These are phyloP conservation scores for Letharia lupina DNA, from an alignment of 495 filamentous ascomycete species.

Conservation along the genomic window DNA sequence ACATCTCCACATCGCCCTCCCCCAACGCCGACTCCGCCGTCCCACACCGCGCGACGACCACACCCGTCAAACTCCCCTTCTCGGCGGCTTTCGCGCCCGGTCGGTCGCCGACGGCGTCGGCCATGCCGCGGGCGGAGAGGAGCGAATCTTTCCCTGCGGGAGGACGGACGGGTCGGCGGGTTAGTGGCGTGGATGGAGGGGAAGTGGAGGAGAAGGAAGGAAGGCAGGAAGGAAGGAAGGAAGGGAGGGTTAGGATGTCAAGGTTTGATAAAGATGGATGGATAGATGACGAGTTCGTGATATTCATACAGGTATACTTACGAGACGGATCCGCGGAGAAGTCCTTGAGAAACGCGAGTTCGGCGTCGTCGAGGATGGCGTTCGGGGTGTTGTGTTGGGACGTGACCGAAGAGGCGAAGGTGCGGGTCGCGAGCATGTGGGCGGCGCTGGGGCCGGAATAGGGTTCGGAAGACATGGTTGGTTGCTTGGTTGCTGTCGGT, in stretches of 20 bases:
- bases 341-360: neutral
- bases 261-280: too few relatives aligned
- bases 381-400: neutral
- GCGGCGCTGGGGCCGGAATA: neutral
- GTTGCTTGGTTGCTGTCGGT: neutral
- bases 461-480: neutral
- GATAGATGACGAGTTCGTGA: too few relatives aligned
- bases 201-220: too few relatives aligned
- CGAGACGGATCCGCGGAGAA: neutral
- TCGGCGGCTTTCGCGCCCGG: neutral
- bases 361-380: neutral
- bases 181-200: neutral
- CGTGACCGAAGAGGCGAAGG: neutral
- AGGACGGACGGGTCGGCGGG: too few relatives aligned
- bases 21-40: neutral
- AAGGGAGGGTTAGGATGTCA: too few relatives aligned
- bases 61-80: neutral
- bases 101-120: neutral
- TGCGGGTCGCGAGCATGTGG: neutral
- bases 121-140: neutral
- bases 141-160: neutral
- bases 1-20: neutral
- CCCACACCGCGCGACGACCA: neutral
- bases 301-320: neutral
- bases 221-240: too few relatives aligned